Conservation (phyloP, 179 eudicot species). For the Camellia oleifera region DNA sequence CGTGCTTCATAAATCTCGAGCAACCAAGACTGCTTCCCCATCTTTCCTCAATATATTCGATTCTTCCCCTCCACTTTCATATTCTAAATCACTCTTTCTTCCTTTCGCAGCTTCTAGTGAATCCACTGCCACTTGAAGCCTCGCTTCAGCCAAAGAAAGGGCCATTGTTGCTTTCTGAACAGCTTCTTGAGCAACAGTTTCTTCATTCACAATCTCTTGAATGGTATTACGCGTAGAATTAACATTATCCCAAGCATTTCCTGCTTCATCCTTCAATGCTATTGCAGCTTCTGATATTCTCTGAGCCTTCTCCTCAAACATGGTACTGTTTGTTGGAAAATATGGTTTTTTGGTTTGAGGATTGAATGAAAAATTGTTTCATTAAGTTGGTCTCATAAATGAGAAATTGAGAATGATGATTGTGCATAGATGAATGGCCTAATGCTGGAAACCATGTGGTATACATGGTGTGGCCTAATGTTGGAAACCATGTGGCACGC, state of each 20-base stretch:
- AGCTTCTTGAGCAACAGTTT: slow-evolving; percentile 63
- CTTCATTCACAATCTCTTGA: slow-evolving; percentile 59
- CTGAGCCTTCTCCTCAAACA: slow-evolving; percentile 95
- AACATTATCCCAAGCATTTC: slow-evolving; percentile 63
- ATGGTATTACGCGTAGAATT: slow-evolving; percentile 40
- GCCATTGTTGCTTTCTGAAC: slow-evolving; percentile 81
- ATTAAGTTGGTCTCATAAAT: too few relatives aligned
- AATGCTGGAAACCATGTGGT: too few relatives aligned
- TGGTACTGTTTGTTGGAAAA: slow-evolving; percentile 43
- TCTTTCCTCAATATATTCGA: slow-evolving; percentile 40
- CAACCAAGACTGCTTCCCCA: slow-evolving; percentile 53
- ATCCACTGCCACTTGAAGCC: slow-evolving; percentile 69
- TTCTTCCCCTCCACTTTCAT: slow-evolving; percentile 41
- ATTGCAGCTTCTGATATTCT: slow-evolving; percentile 85
- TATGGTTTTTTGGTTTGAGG: too few relatives aligned
- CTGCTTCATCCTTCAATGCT: slow-evolving; percentile 74
- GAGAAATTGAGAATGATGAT: too few relatives aligned
- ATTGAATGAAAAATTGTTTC: too few relatives aligned
- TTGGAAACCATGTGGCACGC: too few relatives aligned
- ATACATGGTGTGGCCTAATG: too few relatives aligned
- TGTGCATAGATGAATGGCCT: too few relatives aligned
- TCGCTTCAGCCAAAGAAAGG: slow-evolving; percentile 85
- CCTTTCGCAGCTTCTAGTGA: slow-evolving; percentile 53
- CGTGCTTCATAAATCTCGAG: slow-evolving; percentile 11
- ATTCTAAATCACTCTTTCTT: slow-evolving; percentile 34